Conservation (phyloP, 2,329 filamentous ascomycete genomes). For the Grosmannia penicillata region DNA sequence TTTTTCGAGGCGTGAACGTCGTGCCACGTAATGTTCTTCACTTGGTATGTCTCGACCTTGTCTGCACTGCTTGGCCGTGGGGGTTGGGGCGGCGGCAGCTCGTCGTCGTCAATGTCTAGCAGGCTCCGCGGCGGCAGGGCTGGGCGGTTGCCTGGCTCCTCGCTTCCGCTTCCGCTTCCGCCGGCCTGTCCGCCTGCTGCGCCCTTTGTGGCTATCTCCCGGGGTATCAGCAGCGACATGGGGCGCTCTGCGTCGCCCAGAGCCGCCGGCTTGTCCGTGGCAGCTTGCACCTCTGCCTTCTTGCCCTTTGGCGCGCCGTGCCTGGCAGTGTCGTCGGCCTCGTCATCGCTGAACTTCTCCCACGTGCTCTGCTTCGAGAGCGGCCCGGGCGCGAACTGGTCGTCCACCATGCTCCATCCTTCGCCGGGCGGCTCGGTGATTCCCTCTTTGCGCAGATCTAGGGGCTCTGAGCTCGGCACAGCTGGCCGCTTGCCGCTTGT, state of each 20-base stretch:
- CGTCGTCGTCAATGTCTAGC: slow-evolving; percentile 11
- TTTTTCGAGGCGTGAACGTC: slow-evolving; percentile 46
- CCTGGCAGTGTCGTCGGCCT: neutral
- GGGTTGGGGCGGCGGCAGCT: slow-evolving; percentile 15
- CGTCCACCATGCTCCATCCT: slow-evolving; percentile 39
- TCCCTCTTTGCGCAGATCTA: too few relatives aligned
- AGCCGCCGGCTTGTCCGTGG: too few relatives aligned
- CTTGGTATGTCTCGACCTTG: slow-evolving; percentile 69
- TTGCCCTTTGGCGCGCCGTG: neutral
- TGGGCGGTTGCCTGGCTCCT: slow-evolving; percentile 9
- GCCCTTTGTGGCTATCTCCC: neutral
- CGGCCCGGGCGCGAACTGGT: slow-evolving; percentile 15
- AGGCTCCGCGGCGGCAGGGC: slow-evolving; percentile 8
- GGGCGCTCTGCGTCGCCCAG: too few relatives aligned
- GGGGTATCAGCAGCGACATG: too few relatives aligned
- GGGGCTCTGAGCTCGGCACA: too few relatives aligned
- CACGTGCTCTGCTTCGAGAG: slow-evolving; percentile 22
- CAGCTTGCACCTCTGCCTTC: neutral
- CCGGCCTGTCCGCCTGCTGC: too few relatives aligned
- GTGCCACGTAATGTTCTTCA: slow-evolving; percentile 81
- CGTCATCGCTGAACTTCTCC: slow-evolving; percentile 22
- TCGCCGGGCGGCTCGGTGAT: slow-evolving; percentile 17
- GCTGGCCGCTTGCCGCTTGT: neutral
- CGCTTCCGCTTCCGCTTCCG: too few relatives aligned
- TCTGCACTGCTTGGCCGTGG: slow-evolving; percentile 27